phyloP scores from a whole-genome alignment of 345 rosid genomes.

The Citrus reticulata region DNA sequence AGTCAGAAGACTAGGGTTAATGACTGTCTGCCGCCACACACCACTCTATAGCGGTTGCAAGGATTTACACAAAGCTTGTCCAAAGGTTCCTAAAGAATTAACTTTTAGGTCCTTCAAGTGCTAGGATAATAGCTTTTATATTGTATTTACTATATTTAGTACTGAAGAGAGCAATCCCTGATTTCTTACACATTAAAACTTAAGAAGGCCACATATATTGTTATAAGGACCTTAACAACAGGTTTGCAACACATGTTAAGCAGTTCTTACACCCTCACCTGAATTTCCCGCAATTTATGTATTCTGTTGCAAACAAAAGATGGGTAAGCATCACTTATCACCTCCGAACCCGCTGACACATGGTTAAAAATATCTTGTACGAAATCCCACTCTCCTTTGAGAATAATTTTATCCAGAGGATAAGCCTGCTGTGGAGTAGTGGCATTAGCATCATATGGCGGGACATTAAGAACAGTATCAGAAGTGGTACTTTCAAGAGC shows the following conservation, averaged over 20 bases:
- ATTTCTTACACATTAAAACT: not conserved
- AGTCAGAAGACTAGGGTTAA: not conserved
- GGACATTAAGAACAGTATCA: conserved; percentile 56
- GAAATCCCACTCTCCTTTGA: conserved; percentile 58
- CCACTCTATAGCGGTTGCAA: not conserved
- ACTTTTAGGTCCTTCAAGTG: not conserved
- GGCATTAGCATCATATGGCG: conserved; percentile 61
- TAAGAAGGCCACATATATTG: not conserved
- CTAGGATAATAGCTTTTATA: not conserved
- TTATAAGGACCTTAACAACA: not conserved
- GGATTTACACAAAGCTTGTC: not conserved
- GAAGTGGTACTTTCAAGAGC: conserved; percentile 53
- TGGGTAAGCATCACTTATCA: conserved; percentile 43
- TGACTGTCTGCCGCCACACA: not conserved
- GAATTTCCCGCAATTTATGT: conserved; percentile 37
- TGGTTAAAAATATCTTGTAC: conserved; percentile 52
- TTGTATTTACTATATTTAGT: not conserved
- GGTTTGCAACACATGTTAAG: not conserved
- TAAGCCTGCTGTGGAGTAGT: conserved; percentile 55
- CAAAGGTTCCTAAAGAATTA: not conserved
- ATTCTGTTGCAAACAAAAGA: conserved; percentile 70
- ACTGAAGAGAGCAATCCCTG: not conserved
- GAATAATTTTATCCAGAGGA: conserved; percentile 74
- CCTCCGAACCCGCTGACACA: conserved; percentile 28
- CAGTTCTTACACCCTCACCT: conserved; percentile 39